Evolutionary conservation across 257 asterid genomes (phyloP).

Genomic region (Anisodus acutangulus): DNA sequence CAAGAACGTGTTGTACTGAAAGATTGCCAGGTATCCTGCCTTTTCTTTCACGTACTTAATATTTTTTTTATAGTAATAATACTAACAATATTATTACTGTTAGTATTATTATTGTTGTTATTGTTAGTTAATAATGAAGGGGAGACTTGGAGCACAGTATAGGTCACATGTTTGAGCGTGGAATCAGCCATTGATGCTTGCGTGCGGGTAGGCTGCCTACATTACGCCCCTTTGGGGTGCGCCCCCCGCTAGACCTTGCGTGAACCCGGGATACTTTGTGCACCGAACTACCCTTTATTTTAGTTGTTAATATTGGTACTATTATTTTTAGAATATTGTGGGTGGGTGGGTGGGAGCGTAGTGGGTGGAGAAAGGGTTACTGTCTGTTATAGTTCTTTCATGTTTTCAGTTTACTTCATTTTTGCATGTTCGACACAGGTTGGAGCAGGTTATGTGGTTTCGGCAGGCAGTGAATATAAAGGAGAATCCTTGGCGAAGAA

Average conservation of each 20-base stretch:
- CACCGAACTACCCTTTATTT: too few species aligned
- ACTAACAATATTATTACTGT: background rate
- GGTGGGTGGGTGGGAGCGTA: background rate
- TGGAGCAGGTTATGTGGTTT: conserved; percentile 90
- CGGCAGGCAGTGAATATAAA: conserved; percentile 80
- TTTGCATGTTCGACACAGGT: conserved; percentile 51
- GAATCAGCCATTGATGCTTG: background rate
- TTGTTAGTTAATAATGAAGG: background rate
- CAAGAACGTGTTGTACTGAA: conserved; percentile 88
- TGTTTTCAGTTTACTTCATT: background rate
- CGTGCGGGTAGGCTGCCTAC: background rate
- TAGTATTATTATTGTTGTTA: background rate
- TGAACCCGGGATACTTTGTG: background rate
- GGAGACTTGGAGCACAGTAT: background rate
- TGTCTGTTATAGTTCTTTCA: background rate
- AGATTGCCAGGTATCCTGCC: conserved; percentile 82
- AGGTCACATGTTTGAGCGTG: background rate
- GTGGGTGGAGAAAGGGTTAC: background rate
- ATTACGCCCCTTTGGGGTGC: background rate
- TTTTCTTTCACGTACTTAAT: conserved; percentile 18
- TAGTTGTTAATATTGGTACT: background rate
- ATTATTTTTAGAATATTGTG: background rate
- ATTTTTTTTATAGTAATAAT: background rate
- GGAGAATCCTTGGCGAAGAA: conserved; percentile 94
- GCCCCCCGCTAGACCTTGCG: background rate